Conservation (phyloP, 129 eudicot species). For the Escallonia rubra region DNA sequence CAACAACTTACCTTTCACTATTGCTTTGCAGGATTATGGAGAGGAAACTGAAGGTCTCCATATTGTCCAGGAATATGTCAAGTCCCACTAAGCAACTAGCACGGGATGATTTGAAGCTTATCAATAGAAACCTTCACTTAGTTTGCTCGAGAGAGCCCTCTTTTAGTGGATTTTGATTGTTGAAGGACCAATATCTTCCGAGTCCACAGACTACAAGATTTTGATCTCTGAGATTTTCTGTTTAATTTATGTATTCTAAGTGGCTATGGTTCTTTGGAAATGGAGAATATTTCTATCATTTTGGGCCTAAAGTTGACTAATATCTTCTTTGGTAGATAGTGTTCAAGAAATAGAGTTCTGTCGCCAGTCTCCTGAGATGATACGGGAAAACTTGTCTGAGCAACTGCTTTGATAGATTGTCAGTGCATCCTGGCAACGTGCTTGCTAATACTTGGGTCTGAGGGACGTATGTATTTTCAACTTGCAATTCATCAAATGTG, state of each 20-base stretch:
- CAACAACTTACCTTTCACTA: neutral
- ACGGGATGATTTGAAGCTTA: neutral
- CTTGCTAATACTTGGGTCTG: too few relatives aligned
- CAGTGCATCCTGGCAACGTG: too few relatives aligned
- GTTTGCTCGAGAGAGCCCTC: neutral
- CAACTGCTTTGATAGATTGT: too few relatives aligned
- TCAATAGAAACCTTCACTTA: neutral
- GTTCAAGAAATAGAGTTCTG: too few relatives aligned
- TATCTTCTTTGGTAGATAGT: too few relatives aligned
- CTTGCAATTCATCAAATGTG: too few relatives aligned
- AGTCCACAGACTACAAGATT: slow-evolving; percentile 8
- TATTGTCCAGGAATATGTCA: slow-evolving; percentile 75
- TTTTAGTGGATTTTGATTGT: slow-evolving; percentile 16
- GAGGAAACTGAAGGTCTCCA: slow-evolving; percentile 90
- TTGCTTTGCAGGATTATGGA: slow-evolving; percentile 59
- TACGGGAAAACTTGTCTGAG: too few relatives aligned
- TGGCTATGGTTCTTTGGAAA: too few relatives aligned
- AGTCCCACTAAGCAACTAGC: slow-evolving; percentile 52
- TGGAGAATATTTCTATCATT: too few relatives aligned
- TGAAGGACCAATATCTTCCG: slow-evolving; percentile 8
- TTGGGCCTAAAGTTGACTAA: too few relatives aligned
- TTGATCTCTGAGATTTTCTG: slow-evolving; percentile 1
- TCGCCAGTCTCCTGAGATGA: too few relatives aligned
- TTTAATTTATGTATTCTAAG: neutral
- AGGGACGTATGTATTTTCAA: too few relatives aligned